Evolutionary conservation across 768 basidiomycete species (phyloP), one percentile per base, ranked within the genome.

Genomic region (Hortiboletus flavorubellus): DNA sequence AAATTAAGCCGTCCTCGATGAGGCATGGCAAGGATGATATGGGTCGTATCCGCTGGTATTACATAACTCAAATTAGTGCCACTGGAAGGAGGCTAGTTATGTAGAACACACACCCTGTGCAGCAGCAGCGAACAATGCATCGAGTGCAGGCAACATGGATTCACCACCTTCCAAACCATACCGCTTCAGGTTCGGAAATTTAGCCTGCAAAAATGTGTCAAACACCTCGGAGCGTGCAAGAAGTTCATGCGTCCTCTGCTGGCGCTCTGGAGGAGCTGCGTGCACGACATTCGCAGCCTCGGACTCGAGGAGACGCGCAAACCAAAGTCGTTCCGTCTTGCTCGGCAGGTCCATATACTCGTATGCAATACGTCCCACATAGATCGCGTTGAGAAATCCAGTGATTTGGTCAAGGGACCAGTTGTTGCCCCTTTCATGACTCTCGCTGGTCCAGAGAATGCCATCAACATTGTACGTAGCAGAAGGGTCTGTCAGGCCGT

Each of bases 161-260:
- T 96, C 94, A 2, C 89, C 94, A 3, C 94, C 94, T 70, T 97
- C 93, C 37, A 95, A 77, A 0, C 91, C 93, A 69, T 92, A 92
- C 64, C 89, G 80, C 71, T 90, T 91, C 68, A 91, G 63, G 71
- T 92, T 94, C 1, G 93, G 93, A 66, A 95, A 96, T 70, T 93
- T 93, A 49, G 82, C 75, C 64, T 93, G 91, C 42, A 93, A 72
- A 66, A 93, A 96, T 62, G 84, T 81, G 63, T 96, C 94, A 44
- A 95, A 80, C 33, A 85, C 83, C 68, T 96, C 93, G 56, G 87
- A 91, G 31, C 80, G 75, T 1, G 83, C 83, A 30, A 97, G 75
- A 5, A 94, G 78, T 14, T 74, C 72, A 59, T 91, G 85, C 29
- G 86, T 87, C 45, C 83, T 79, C 64, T 71, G 74, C 61, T 85